Conservation (phyloP, 345 rosid species). For the Rhodamnia argentea region DNA sequence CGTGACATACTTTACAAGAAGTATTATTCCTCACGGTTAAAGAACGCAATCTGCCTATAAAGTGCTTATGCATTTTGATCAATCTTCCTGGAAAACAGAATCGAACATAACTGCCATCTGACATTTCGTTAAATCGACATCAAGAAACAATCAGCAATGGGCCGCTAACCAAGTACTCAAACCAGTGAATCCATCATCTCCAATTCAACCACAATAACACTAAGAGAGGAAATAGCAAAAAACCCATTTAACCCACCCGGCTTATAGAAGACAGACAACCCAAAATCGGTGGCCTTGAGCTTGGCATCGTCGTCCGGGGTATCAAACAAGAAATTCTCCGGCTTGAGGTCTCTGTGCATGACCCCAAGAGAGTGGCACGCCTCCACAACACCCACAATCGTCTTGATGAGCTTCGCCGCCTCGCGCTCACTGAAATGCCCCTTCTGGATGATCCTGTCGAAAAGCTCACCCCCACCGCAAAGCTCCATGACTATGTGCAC, state of each 20-base stretch:
- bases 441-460: slow-evolving; percentile 82
- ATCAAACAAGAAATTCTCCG: slow-evolving; percentile 96
- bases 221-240: neutral
- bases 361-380: slow-evolving; percentile 95
- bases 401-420: slow-evolving; percentile 77
- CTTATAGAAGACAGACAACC: slow-evolving; percentile 84
- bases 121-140: neutral
- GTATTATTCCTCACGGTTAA: neutral
- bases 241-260: slow-evolving; percentile 47
- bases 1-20: neutral
- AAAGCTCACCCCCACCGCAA: slow-evolving; percentile 93
- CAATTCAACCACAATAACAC: neutral
- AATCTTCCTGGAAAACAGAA: neutral
- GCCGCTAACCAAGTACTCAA: neutral
- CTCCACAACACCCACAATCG: slow-evolving; percentile 84
- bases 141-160: neutral
- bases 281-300: slow-evolving; percentile 88
- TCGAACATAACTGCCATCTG: neutral
- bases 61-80: neutral
- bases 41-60: neutral
- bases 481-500: slow-evolving; percentile 98
- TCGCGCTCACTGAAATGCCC: slow-evolving; percentile 92
- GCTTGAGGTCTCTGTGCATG: slow-evolving; percentile 96
- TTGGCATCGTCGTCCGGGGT: slow-evolving; percentile 56
- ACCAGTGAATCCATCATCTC: neutral